Percentiles rank a stretch among this genome's conserved stretches.
phyloP scores from a whole-genome alignment of 2,329 filamentous ascomycete genomes.

The Pyrenochaeta sp. region DNA sequence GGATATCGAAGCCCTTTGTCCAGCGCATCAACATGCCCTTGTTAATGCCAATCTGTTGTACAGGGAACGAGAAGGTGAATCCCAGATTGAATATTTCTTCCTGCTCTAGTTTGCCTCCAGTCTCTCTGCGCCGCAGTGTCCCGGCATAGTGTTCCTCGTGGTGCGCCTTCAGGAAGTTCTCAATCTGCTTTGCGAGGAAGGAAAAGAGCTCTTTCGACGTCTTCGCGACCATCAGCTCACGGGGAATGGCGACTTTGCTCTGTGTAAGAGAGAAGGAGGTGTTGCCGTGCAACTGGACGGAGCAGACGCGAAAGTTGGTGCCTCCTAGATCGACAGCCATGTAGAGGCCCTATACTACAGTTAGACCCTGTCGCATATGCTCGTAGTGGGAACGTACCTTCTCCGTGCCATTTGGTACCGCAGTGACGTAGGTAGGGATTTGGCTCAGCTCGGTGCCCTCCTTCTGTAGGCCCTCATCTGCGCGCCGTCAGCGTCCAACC shows the following conservation, averaged over 20 bases:
- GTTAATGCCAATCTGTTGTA: conserved; percentile 93
- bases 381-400: conserved; percentile 80
- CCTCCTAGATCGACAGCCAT: conserved; percentile 97
- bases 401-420: conserved; percentile 95
- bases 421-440: conserved; percentile 96
- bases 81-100: conserved; percentile 89
- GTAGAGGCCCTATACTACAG: conserved; percentile 77
- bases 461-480: conserved; percentile 81
- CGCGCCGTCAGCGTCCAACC: conserved; percentile 23
- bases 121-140: conserved; percentile 70
- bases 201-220: conserved; percentile 86
- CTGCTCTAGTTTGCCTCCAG: conserved; percentile 66
- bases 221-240: conserved; percentile 87
- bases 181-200: conserved; percentile 93
- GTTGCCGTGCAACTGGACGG: conserved; percentile 90
- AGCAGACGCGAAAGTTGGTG: conserved; percentile 98
- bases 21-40: conserved; percentile 92
- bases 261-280: conserved; percentile 93
- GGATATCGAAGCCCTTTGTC: conserved; percentile 98
- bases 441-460: conserved; percentile 87
- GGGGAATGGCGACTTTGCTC: conserved; percentile 90
- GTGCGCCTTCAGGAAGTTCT: conserved; percentile 84
- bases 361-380: conserved; percentile 5
- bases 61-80: conserved; percentile 99
- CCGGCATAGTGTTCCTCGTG: conserved; percentile 86